Evolutionary conservation across 106 monocot species (phyloP), one percentile per base, ranked within the genome.

Genomic region (Gastrodia elata): DNA sequence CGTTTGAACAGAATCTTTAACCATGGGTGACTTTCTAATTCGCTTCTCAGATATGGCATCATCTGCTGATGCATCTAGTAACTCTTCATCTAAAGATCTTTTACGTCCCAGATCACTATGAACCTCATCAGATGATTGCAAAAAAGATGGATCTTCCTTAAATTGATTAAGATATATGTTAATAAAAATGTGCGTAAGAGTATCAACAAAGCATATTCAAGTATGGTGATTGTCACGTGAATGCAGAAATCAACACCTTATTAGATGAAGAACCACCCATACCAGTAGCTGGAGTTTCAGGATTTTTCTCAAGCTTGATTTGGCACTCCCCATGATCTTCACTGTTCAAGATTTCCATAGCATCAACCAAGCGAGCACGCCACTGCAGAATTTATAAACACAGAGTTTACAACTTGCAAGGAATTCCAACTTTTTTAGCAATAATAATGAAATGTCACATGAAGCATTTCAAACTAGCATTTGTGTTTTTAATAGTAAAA

Each of bases 331-430:
- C 70, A 11, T 73, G 38, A 38, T 78, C 77, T 26, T 74, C 82
- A 82, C 49, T 64, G 78, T 85, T 75, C 75, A 94, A 84, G 8
- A 77, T 38, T 72, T 83, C 81, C 18, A 94, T 76, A 75, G 91
- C 94, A 78, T 94, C 90, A 37, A 86, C 41, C 75, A 94, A 80
- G 38, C 94, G 90, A 38, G 61, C 75, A 82, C 86, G 86, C 94
- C 94, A 94, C 94, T 94, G 82, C 70, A 83, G 28, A 74, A 5
- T 58, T 38, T 70, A 68, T 28, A 68, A 72, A 10, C 69, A 39
- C 68, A 69, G 4, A 69, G 40, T 2, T 39, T 68, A 37, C 36
- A 16, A 65, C 4, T 15, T 3, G 38, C 38, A 37, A 6, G 38
- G 8, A 20, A 36, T 30, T 32, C 61, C 14, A 61, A 61, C 14